Evolutionary conservation across 1,139 yeast genomes (phyloP), one percentile per base, ranked within the genome.

Genomic region (Scheffersomyces illinoinensis): DNA sequence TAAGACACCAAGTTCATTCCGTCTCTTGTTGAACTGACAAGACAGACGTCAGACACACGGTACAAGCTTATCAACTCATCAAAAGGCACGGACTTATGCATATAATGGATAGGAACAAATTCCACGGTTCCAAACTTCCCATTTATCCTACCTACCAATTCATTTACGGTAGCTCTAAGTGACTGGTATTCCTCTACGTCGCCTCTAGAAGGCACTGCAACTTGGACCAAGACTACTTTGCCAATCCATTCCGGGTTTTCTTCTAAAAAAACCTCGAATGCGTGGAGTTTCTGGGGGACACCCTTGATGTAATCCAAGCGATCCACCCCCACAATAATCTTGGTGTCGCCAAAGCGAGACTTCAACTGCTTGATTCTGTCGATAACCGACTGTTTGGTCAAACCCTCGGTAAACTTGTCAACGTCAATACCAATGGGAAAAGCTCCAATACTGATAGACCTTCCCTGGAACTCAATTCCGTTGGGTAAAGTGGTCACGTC

Each of bases 241-340:
- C 99, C 99, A 54, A 93, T 91, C 97, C 98, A 96, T 75, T 93
- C 98, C 0, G 99, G 99, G 72, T 96, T 96, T 68, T 91, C 97
- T 53, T 88, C 87, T 58, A 96, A 78, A 67, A 95, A 95, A 14
- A 93, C 91, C 71, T 95, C 98, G 76, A 95, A 91, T 0, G 98
- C 98, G 71, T 93, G 98, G 57, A 95, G 79, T 71, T 95, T 95
- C 70, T 95, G 98, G 0, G 99, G 99, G 3, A 95, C 97, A 57
- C 99, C 99, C 75, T 95, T 95, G 73, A 95, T 95, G 72, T 95
- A 95, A 71, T 95, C 99, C 64, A 95, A 78, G 68, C 99, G 83
- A 75, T 95, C 99, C 50, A 95, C 98, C 53, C 99, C 99, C 48
- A 95, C 97, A 62, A 95, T 92, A 56, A 96, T 85, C 73, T 93